Conservation (phyloP, 2,329 filamentous ascomycete genomes). For the Trichoderma breve region DNA sequence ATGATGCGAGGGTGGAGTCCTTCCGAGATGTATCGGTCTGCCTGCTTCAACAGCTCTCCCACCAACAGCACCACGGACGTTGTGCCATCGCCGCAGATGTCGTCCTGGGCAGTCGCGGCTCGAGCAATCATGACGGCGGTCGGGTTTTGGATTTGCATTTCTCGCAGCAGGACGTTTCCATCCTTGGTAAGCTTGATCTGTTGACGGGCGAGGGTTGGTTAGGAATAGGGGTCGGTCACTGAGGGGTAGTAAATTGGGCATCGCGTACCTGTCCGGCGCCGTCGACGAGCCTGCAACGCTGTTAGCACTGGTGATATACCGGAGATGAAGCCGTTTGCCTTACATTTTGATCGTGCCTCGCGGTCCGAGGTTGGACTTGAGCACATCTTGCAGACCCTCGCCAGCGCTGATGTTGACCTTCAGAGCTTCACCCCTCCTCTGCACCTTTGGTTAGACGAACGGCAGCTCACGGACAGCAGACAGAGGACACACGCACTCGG, state of each 20-base stretch:
- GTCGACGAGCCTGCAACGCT: slow-evolving; percentile 58
- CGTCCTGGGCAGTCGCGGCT: slow-evolving; percentile 94
- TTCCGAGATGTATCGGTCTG: slow-evolving; percentile 91
- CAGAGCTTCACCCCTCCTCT: slow-evolving; percentile 96
- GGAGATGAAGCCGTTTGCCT: slow-evolving; percentile 7
- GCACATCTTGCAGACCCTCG: slow-evolving; percentile 88
- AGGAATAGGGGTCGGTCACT: slow-evolving; percentile 29
- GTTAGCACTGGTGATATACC: not conserved
- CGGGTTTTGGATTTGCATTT: slow-evolving; percentile 96
- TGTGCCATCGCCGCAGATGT: slow-evolving; percentile 96
- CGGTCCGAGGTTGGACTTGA: slow-evolving; percentile 94
- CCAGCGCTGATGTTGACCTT: slow-evolving; percentile 96
- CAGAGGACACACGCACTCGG: slow-evolving; percentile 60
- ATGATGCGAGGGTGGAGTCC: slow-evolving; percentile 96
- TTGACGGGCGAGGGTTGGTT: slow-evolving; percentile 26
- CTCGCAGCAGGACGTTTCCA: slow-evolving; percentile 78
- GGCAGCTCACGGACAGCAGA: not conserved
- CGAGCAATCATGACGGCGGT: slow-evolving; percentile 83
- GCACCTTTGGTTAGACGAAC: slow-evolving; percentile 23
- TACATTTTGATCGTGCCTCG: slow-evolving; percentile 96
- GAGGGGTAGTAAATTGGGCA: slow-evolving; percentile 29
- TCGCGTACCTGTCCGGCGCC: slow-evolving; percentile 63
- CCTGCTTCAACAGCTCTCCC: slow-evolving; percentile 96
- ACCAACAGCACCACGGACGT: slow-evolving; percentile 94
- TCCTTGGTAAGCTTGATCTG: slow-evolving; percentile 99